Base-by-base conservation (phyloP, 176 grass and related monocot genomes). In the Elymus sibiricus region DNA sequence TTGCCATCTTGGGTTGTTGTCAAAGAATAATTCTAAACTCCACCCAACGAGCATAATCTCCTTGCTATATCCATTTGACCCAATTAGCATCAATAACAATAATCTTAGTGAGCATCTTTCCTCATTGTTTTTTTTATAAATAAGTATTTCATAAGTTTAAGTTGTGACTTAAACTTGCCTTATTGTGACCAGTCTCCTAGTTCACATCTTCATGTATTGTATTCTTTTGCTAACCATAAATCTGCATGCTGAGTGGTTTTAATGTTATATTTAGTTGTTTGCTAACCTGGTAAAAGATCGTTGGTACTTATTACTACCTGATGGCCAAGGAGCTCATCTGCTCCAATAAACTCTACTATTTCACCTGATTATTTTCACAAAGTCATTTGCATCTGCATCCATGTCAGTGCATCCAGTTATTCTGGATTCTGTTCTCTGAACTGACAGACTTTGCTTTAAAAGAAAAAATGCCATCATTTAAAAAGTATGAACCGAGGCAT, bases 151-250 rank as follows among this genome's bases (percentile, higher is more conserved):
- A 58, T 22, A 83, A 60, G 6, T 17, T 37, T 51, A n/a, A 26
- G 35, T 17, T 74, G 70, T 27, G 70, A 9, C 59, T 76, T 22
- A 89, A 75, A 76, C 44, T 69, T 89, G 58, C 44, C 53, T 69
- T 44, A 22, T 32, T 38, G 21, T 80, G 21, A 46, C 35, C 21
- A 46, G n/a, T 31, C 27, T 19, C n/a, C 49, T 77, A 70, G 5
- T 77, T 70, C 6, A 29, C 8, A 5, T 80, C 70, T 59, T 81
- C 59, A 80, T 38, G 6, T 28, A 17, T 64, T 71, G 1, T 26
- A 79, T 60, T n/a, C 16, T 62, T 82, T 70, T 27, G 5, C 51
- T 77, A 61, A 40, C 31, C 22, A 60, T 61, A 69, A 14, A 61
- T 16, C 63, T 84, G 49, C 39, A 69, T 69, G 78, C 51, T 53